Evolutionary conservation across 257 asterid species (phyloP).

Genomic region (Fraxinus quadrangulata): DNA sequence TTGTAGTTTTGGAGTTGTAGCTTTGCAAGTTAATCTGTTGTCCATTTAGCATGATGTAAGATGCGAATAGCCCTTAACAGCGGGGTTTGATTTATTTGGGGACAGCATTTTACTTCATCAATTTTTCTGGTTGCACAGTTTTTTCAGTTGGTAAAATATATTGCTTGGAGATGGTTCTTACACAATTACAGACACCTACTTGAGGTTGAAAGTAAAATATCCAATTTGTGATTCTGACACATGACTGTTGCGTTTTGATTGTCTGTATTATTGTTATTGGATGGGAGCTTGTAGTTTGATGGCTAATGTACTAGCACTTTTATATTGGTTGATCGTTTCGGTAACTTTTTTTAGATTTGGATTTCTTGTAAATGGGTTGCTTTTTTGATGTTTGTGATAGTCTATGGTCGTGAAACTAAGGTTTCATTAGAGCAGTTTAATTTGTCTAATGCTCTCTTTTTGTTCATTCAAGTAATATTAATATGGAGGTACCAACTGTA

Average conservation of each 20-base stretch:
- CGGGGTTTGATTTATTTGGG: neutral
- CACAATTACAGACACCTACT: neutral
- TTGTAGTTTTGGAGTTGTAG: neutral
- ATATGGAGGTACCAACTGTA: constrained; percentile 31
- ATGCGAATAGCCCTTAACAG: neutral
- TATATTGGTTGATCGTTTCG: neutral
- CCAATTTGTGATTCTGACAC: neutral
- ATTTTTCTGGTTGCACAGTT: neutral
- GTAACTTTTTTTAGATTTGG: constrained; percentile 4
- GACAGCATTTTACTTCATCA: neutral
- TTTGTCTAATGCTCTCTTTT: constrained; percentile 12
- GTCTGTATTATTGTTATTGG: neutral
- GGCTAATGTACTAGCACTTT: constrained; percentile 12
- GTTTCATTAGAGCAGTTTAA: constrained; percentile 8
- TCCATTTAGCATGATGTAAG: neutral
- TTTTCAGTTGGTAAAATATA: neutral
- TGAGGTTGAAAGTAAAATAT: constrained; percentile 20
- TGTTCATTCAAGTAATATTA: constrained; percentile 23
- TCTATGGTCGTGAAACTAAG: constrained; percentile 1
- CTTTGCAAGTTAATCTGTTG: neutral
- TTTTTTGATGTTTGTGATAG: neutral
- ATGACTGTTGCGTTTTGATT: neutral
- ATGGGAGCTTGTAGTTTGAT: constrained; percentile 9
- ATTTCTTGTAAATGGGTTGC: constrained; percentile 11
- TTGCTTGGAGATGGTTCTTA: neutral